Evolutionary conservation across 192 early-diverging fungal genomes (phyloP).

Genomic region (Rhizophlyctis rosea): DNA sequence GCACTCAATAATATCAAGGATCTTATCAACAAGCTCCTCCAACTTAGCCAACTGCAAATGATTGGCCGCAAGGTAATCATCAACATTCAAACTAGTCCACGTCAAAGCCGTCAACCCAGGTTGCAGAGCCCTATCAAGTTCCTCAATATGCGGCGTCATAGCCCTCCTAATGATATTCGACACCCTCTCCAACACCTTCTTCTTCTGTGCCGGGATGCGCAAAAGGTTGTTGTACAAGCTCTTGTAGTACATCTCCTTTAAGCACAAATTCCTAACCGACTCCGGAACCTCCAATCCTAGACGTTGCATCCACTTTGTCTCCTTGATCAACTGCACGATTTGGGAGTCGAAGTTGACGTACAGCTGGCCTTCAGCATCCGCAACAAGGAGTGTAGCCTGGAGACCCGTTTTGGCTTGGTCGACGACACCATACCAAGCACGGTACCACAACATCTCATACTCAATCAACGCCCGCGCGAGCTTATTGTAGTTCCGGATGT

Average conservation of each 20-base stretch:
- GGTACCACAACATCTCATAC: conserved; percentile 61
- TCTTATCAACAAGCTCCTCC: conserved; percentile 57
- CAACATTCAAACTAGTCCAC: conserved; percentile 61
- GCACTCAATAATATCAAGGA: conserved; percentile 58
- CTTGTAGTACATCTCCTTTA: conserved; percentile 64
- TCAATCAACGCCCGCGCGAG: conserved; percentile 61
- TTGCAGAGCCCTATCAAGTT: conserved; percentile 55
- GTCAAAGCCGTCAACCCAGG: conserved; percentile 59
- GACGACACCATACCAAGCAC: conserved; percentile 55
- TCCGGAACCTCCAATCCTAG: conserved; percentile 53
- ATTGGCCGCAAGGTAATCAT: conserved; percentile 48
- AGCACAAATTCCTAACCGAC: conserved; percentile 50
- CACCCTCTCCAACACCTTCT: conserved; percentile 47
- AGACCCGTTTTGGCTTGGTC: conserved; percentile 62
- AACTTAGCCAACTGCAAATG: conserved; percentile 51
- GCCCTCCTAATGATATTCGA: conserved; percentile 47
- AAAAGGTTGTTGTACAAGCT: conserved; percentile 40
- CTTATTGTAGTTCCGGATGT: conserved; percentile 67
- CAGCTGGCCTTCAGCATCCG: conserved; percentile 49
- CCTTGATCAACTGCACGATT: conserved; percentile 61
- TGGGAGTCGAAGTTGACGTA: conserved; percentile 64
- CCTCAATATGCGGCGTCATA: conserved; percentile 59
- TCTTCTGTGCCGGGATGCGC: conserved; percentile 49
- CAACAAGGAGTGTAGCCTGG: conserved; percentile 59
- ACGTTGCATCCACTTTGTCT: conserved; percentile 54